Base-by-base conservation (phyloP, 768 basidiomycete species). In the Coprinopsis strossmayeri region DNA sequence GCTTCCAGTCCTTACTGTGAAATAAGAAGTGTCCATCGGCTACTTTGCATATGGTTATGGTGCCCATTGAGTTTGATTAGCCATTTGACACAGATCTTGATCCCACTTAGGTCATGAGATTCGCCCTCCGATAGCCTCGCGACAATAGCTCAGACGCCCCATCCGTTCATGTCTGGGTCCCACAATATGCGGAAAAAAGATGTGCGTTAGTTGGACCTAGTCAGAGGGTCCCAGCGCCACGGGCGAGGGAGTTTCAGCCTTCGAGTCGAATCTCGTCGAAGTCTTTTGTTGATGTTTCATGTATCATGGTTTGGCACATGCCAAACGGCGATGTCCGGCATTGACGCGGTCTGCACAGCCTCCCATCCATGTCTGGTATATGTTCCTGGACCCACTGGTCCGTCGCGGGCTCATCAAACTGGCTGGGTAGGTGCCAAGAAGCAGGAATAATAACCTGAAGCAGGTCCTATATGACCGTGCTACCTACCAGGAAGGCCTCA, bases 261-360 rank as follows among this genome's bases (percentile, higher is more conserved):
- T n/a, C n/a, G n/a, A n/a, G n/a, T n/a, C n/a, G n/a, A n/a, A n/a
- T n/a, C n/a, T n/a, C n/a, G n/a, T n/a, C n/a, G n/a, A n/a, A n/a
- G 7, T 7, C 37, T 9, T 5, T 7, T 7, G 5, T 42, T 42
- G 41, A 42, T n/a, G 20, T 45, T 18, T 5, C 5, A 23, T 5
- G 21, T 42, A 18, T 24, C 25, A 23, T 7, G 40, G 40, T 42
- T 11, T 42, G 42, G 49, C 42, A 44, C 27, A 37, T 38, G 26
- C 32, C 50, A 27, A 26, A 51, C 47, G 37, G 43, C 43, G 43
- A 45, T 45, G 27, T 28, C 47, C 47, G 5, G 9, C 26, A 4
- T 46, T 50, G 40, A 50, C 49, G 43, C 48, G 38, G 37, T 18
- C 26, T 32, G 45, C 50, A 51, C 50, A 51, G 50, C 50, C 50